Evolutionary conservation across 1,284 basidiomycete species (phyloP).

Genomic region (Retiboletus flavoniger): DNA sequence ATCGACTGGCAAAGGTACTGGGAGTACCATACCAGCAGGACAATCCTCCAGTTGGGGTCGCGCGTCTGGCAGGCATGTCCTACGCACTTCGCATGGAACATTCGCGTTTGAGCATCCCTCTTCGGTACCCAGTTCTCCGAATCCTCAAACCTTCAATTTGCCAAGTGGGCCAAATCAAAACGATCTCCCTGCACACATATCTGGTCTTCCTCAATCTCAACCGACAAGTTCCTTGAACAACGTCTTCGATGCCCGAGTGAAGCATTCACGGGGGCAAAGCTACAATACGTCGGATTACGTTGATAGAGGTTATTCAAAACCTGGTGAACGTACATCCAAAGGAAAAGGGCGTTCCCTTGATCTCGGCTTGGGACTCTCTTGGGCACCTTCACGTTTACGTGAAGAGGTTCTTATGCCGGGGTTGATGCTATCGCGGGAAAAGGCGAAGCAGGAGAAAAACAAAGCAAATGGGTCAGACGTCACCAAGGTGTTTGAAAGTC

Average conservation of each 20-base stretch:
- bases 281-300: conserved; percentile 13
- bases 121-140: conserved; percentile 40
- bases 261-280: conserved; percentile 27
- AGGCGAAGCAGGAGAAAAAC: conserved; percentile 32
- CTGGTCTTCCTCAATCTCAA: conserved; percentile 7
- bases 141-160: conserved; percentile 21
- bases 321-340: conserved; percentile 30
- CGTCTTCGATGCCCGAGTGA: conserved; percentile 15
- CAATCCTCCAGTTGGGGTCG: conserved; percentile 38
- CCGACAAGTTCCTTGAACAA: conserved; percentile 10
- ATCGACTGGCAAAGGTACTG: conserved; percentile 28
- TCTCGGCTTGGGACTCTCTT: conserved; percentile 58
- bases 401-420: conserved; percentile 60
- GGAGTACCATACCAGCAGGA: conserved; percentile 12
- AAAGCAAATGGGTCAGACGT: conserved; percentile 51
- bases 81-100: conserved; percentile 35
- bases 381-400: conserved; percentile 64
- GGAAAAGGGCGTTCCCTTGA: conserved; percentile 66
- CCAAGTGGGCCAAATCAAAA: conserved; percentile 15
- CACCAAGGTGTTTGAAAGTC: conserved; percentile 59
- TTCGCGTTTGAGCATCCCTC: conserved; percentile 46
- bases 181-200: conserved; percentile 1
- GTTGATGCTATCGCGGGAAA: conserved; percentile 37
- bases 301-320: conserved; percentile 6
- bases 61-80: conserved; percentile 28